Percentiles rank a stretch among this genome's conserved stretches.
Conservation (phyloP, 805 yeast genomes). For the Schwanniomyces vanrijiae region DNA sequence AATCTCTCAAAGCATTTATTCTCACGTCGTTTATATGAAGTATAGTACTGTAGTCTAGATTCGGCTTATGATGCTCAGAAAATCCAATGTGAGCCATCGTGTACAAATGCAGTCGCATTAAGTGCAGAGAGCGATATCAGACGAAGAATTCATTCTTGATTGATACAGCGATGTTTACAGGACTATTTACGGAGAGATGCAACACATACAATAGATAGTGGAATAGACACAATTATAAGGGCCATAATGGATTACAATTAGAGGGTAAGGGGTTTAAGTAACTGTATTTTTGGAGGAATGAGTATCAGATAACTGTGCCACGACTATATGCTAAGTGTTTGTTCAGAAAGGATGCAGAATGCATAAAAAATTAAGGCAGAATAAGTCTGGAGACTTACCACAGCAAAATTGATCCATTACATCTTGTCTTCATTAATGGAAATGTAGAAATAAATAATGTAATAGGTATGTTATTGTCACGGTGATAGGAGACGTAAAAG, state of each 20-base stretch:
- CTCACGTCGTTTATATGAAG: not conserved
- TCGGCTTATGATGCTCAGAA: not conserved
- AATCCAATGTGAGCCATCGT: not conserved
- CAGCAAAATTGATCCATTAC: too few relatives aligned
- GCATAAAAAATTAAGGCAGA: not conserved
- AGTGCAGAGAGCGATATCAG: not conserved
- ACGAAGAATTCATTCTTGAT: not conserved
- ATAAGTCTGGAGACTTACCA: not conserved
- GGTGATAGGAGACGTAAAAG: too few relatives aligned
- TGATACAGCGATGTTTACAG: not conserved
- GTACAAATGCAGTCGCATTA: not conserved
- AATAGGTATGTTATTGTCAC: too few relatives aligned
- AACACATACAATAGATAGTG: not conserved
- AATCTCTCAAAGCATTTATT: not conserved
- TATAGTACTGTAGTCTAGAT: not conserved
- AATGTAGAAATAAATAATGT: too few relatives aligned
- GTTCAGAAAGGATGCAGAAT: not conserved
- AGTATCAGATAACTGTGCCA: not conserved
- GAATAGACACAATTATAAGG: not conserved
- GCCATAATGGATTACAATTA: not conserved
- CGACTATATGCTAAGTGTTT: not conserved
- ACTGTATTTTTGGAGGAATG: not conserved
- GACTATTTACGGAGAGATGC: not conserved
- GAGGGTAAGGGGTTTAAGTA: not conserved
- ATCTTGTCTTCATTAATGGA: too few relatives aligned